Percentiles rank a stretch among this genome's conserved stretches.
Evolutionary conservation across 202 grass and related monocot species (phyloP).

Genomic region (Setaria viridis): DNA sequence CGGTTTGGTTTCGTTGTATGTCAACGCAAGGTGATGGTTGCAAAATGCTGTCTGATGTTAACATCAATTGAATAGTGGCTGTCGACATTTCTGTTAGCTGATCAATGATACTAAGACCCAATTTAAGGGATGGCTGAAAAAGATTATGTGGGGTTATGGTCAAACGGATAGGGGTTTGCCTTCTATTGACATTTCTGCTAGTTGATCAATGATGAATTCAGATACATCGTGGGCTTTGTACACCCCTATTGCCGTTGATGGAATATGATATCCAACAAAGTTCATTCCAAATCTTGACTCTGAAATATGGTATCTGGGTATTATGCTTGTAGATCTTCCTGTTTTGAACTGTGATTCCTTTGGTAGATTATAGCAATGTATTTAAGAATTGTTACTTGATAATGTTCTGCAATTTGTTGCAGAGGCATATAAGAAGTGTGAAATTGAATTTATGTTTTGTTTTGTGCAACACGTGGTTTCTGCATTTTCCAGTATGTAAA

Average conservation of each 20-base stretch:
- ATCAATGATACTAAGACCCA: neutral
- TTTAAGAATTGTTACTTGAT: conserved; percentile 8
- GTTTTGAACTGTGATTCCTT: neutral
- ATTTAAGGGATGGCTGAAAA: conserved; percentile 4
- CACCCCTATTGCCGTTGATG: neutral
- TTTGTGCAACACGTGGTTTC: neutral
- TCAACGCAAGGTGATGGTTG: neutral
- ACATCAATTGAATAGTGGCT: neutral
- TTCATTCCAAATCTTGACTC: neutral
- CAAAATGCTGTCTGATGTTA: neutral
- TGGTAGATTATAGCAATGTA: neutral
- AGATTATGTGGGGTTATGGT: neutral
- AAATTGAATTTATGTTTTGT: neutral
- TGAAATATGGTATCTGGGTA: neutral
- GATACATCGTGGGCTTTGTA: neutral
- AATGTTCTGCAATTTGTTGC: conserved; percentile 8
- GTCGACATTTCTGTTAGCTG: conserved; percentile 19
- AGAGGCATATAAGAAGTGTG: neutral
- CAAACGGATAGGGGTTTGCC: neutral
- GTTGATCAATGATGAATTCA: neutral
- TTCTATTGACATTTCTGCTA: neutral
- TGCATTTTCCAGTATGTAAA: conserved; percentile 5
- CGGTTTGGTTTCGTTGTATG: neutral
- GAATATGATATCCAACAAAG: neutral
- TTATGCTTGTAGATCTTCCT: neutral